A percentile compares a stretch with the other conserved stretches of the same genome.
Conservation (phyloP, 2,329 filamentous ascomycete species). For the Bimuria novae-zelandiae region DNA sequence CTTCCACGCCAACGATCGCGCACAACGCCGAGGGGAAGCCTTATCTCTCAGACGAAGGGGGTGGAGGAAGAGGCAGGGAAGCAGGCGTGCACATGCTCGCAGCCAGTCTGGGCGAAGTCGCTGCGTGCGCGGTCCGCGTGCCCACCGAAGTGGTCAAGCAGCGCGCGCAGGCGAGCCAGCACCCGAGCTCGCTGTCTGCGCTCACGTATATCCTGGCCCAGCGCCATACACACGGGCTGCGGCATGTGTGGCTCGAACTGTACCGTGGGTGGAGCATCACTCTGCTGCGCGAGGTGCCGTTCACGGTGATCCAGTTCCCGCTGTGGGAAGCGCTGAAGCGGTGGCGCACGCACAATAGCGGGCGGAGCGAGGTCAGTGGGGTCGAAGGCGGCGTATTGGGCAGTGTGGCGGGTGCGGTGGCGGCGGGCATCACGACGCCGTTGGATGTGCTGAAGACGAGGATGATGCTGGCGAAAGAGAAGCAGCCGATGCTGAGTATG, state of each 20-base stretch:
- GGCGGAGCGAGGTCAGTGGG: constrained; percentile 63
- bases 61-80: constrained; percentile 21
- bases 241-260: constrained; percentile 75
- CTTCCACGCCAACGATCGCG: constrained; percentile 13
- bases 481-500: constrained; percentile 62
- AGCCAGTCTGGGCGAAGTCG: constrained; percentile 83
- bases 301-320: constrained; percentile 96
- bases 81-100: constrained; percentile 74
- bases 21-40: constrained; percentile 37
- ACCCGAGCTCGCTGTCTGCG: constrained; percentile 70
- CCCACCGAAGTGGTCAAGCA: constrained; percentile 98
- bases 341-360: constrained; percentile 58
- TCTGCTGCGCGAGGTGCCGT: constrained; percentile 93
- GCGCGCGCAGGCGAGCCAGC: constrained; percentile 85
- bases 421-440: constrained; percentile 87
- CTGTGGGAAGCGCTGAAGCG: constrained; percentile 93
- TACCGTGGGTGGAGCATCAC: constrained; percentile 94
- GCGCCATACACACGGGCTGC: constrained; percentile 46
- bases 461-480: constrained; percentile 84
- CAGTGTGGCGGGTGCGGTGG: constrained; percentile 79
- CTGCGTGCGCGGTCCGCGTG: constrained; percentile 88
- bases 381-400: constrained; percentile 84
- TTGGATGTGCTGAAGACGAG: constrained; percentile 96
- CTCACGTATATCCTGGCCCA: constrained; percentile 67
- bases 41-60: constrained; percentile 21